Evolutionary conservation across 2,329 filamentous ascomycete species (phyloP).

Genomic region (Myriosclerotinia scirpicola): DNA sequence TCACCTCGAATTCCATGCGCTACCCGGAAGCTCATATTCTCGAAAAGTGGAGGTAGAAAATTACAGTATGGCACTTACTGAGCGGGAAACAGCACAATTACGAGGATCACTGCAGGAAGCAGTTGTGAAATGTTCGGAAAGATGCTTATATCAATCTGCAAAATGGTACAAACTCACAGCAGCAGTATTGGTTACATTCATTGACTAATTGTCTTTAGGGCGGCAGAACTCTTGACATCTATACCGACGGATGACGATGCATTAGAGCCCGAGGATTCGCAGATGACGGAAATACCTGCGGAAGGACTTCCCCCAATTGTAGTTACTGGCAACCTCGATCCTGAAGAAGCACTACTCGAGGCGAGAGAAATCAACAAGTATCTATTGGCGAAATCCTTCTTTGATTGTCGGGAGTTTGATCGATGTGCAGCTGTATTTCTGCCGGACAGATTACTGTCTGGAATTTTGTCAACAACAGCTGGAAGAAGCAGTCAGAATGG

Average conservation of each 20-base stretch:
- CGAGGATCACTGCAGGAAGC: constrained; percentile 76
- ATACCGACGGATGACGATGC: constrained; percentile 59
- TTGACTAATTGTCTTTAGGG: constrained; percentile 56
- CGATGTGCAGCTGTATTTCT: constrained; percentile 88
- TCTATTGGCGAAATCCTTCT: constrained; percentile 87
- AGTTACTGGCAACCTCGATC: constrained; percentile 60
- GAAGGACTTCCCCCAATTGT: constrained; percentile 52
- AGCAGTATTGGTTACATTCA: constrained; percentile 2
- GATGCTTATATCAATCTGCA: constrained; percentile 91
- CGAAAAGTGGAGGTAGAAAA: not conserved
- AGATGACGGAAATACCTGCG: constrained; percentile 55
- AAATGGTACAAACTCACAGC: constrained; percentile 69
- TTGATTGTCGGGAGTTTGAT: constrained; percentile 93
- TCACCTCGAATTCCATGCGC: not conserved
- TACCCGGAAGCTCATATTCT: not conserved
- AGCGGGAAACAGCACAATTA: constrained; percentile 53
- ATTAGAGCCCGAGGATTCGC: constrained; percentile 56
- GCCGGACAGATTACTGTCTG: constrained; percentile 73
- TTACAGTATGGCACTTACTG: constrained; percentile 46
- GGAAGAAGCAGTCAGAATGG: constrained; percentile 42
- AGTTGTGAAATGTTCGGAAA: constrained; percentile 85
- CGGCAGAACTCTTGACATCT: constrained; percentile 87
- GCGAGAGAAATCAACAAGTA: constrained; percentile 78
- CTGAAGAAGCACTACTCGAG: constrained; percentile 73
- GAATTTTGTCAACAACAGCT: constrained; percentile 53